phyloP scores from a whole-genome alignment of 805 yeast genomes.

The Metschnikowia anglica region DNA sequence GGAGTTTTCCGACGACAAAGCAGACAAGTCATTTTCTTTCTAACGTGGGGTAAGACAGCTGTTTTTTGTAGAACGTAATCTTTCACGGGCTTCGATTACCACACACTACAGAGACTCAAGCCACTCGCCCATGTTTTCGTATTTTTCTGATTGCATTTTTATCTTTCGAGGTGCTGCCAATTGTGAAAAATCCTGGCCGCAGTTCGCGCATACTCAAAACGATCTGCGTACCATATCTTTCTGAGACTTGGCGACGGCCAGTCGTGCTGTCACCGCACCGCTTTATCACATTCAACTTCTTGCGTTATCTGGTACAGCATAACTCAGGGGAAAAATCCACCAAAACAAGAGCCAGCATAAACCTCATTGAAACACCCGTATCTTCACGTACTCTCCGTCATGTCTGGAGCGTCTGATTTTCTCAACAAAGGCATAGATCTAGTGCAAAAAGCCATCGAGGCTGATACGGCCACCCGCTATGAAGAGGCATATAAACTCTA shows the following conservation, averaged over 20 bases:
- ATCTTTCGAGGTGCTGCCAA: not conserved
- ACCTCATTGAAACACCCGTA: not conserved
- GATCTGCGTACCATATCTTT: not conserved
- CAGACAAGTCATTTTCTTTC: no score
- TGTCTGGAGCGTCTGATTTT: slow-evolving; percentile 58
- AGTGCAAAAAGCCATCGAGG: slow-evolving; percentile 92
- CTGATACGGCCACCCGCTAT: slow-evolving; percentile 84
- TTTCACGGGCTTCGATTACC: no score
- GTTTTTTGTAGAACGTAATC: no score
- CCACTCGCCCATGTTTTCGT: not conserved
- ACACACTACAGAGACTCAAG: no score
- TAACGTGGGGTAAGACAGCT: no score
- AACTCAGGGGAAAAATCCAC: not conserved
- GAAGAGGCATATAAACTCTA: slow-evolving; percentile 93
- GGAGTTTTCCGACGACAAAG: no score
- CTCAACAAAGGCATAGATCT: slow-evolving; percentile 92
- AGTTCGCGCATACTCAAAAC: not conserved
- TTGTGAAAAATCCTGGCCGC: not conserved
- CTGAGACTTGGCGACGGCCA: not conserved
- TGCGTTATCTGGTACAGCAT: not conserved
- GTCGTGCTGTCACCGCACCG: slow-evolving; percentile 6
- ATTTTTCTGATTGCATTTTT: not conserved
- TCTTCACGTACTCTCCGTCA: slow-evolving; percentile 2
- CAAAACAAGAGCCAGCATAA: not conserved
- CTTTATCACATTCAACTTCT: not conserved